phyloP scores from a whole-genome alignment of 345 rosid species.

The Acer negundo region DNA sequence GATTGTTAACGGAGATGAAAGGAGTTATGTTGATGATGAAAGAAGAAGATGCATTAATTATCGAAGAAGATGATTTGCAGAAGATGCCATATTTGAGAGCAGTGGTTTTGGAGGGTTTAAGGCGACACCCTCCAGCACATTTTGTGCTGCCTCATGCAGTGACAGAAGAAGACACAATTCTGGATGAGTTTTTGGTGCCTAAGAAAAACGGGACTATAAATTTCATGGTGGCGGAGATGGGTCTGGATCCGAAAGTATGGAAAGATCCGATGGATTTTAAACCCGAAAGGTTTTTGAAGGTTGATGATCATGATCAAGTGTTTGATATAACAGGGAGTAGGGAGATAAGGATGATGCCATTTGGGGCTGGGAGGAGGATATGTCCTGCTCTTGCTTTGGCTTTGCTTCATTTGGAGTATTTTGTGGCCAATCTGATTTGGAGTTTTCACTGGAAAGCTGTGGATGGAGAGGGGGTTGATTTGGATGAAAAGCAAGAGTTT shows the following conservation, averaged over 20 bases:
- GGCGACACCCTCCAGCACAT: constrained; percentile 1
- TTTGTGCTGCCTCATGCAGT: background rate
- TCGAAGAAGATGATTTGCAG: constrained; percentile 5
- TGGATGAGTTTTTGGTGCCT: background rate
- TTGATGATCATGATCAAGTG: background rate
- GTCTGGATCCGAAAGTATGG: background rate
- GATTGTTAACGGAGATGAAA: background rate
- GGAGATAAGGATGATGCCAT: constrained; percentile 18
- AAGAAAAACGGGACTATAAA: background rate
- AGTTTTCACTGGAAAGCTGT: background rate
- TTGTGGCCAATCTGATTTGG: constrained; percentile 7
- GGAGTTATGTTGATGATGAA: background rate
- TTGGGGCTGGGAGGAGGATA: constrained; percentile 10
- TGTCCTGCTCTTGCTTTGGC: constrained; percentile 11
- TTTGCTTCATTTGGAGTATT: constrained; percentile 7
- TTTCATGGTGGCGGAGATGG: background rate
- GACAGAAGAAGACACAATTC: background rate
- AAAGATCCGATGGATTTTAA: background rate
- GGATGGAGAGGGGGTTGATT: background rate
- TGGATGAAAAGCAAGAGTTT: background rate
- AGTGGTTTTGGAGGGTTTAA: constrained; percentile 12
- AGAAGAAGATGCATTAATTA: background rate
- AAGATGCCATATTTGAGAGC: constrained; percentile 13
- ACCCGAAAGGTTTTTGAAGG: background rate
- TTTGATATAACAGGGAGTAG: constrained; percentile 9